A percentile compares a stretch with the other conserved stretches of the same genome.
These are phyloP conservation scores for Colletotrichum coccodes DNA, from an alignment of 2,329 filamentous ascomycete species.

Conservation along the genomic window DNA sequence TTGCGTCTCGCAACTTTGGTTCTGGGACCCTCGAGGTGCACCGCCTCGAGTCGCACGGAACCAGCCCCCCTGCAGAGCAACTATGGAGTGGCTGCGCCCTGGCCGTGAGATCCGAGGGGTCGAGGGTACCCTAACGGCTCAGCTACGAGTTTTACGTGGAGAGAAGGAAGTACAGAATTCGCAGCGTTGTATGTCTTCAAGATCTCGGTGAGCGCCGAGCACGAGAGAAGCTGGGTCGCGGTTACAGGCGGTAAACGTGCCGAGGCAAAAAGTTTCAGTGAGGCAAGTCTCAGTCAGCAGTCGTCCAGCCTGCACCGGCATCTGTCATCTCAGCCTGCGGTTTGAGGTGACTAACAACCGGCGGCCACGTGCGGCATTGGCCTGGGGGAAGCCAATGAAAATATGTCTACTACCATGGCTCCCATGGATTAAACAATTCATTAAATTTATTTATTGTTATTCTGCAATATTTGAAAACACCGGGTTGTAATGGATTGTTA, in stretches of 20 bases:
- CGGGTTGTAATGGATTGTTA: conserved; percentile 2
- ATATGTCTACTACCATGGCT: too few species aligned
- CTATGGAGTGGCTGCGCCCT: conserved; percentile 9
- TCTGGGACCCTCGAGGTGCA: conserved; percentile 9
- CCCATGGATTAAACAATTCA: not conserved
- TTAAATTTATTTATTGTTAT: not conserved
- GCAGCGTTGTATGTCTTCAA: not conserved
- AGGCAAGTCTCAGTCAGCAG: not conserved
- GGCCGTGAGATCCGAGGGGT: not conserved
- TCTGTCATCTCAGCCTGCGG: conserved; percentile 24
- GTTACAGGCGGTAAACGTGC: not conserved
- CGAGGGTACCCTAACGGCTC: not conserved
- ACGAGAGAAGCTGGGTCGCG: not conserved
- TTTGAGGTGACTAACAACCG: conserved; percentile 10
- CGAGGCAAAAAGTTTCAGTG: not conserved
- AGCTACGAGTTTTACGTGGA: not conserved
- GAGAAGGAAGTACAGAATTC: not conserved
- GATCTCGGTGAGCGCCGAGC: not conserved
- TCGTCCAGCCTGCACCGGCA: not conserved
- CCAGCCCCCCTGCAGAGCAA: conserved; percentile 10
- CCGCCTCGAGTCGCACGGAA: conserved; percentile 19
- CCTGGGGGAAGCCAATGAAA: not conserved
- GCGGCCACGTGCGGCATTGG: not conserved
- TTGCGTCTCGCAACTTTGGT: not conserved
- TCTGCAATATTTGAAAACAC: conserved; percentile 4